These are phyloP conservation scores for Trichoderma atroviride DNA, from an alignment of 2,329 filamentous ascomycete genomes.

Conservation along the genomic window DNA sequence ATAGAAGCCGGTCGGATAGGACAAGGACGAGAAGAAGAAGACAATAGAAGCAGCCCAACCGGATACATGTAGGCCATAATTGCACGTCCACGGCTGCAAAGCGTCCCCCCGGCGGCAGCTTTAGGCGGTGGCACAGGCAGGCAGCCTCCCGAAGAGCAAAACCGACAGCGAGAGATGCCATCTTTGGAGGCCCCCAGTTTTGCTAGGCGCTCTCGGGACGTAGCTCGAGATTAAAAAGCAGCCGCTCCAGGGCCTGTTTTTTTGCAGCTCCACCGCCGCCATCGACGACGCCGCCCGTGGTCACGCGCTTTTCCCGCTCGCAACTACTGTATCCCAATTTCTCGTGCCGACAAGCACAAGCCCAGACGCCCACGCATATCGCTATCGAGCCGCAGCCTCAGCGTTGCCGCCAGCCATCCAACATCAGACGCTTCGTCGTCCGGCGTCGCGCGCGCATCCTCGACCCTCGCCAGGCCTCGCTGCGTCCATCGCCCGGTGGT, in stretches of 20 bases:
- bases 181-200: background rate
- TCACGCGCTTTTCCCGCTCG: slow-evolving; percentile 44
- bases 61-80: background rate
- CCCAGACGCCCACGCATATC: background rate
- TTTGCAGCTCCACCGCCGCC: slow-evolving; percentile 22
- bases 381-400: slow-evolving; percentile 33
- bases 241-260: background rate
- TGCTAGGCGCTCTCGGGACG: background rate
- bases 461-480: background rate
- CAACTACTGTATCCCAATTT: slow-evolving; percentile 36
- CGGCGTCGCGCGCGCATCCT: slow-evolving; percentile 9
- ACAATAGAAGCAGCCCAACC: background rate
- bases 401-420: slow-evolving; percentile 28
- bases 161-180: background rate
- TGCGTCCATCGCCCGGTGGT: background rate
- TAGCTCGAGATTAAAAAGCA: background rate
- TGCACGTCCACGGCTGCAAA: background rate
- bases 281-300: slow-evolving; percentile 35
- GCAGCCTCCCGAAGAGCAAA: background rate
- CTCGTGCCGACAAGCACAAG: slow-evolving; percentile 29
- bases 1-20: background rate
- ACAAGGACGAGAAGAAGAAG: background rate
- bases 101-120: background rate
- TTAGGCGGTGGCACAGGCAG: slow-evolving; percentile 17
- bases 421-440: background rate